Evolutionary conservation across 2,329 filamentous ascomycete genomes (phyloP).

Genomic region (Botrytis deweyae): DNA sequence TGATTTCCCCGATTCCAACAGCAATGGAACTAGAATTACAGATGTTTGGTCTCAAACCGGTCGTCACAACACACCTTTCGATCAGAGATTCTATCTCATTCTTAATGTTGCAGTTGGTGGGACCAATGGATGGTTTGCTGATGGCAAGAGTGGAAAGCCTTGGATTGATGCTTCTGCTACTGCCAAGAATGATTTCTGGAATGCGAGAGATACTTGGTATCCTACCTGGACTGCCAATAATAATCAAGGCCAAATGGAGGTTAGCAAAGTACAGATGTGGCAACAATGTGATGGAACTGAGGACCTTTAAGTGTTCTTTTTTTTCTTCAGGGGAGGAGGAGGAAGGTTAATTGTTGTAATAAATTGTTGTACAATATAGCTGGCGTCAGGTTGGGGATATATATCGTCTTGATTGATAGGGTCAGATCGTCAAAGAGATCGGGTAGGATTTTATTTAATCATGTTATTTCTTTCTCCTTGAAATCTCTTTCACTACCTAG

Average conservation of each 20-base stretch:
- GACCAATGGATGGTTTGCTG: slow-evolving; percentile 82
- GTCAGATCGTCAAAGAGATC: neutral
- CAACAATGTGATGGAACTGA: slow-evolving; percentile 66
- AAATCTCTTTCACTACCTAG: neutral
- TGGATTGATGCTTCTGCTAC: slow-evolving; percentile 70
- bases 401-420: neutral
- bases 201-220: slow-evolving; percentile 61
- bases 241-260: slow-evolving; percentile 59
- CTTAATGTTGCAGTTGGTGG: slow-evolving; percentile 74
- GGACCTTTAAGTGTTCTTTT: neutral
- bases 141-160: slow-evolving; percentile 69
- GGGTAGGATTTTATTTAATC: neutral
- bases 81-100: slow-evolving; percentile 73
- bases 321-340: neutral
- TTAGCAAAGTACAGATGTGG: slow-evolving; percentile 70
- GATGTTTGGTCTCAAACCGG: slow-evolving; percentile 65
- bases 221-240: slow-evolving; percentile 64
- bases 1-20: slow-evolving; percentile 60
- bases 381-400: neutral
- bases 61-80: slow-evolving; percentile 66
- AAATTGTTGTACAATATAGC: neutral
- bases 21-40: slow-evolving; percentile 63
- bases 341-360: neutral
- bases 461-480: neutral
- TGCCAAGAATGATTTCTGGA: slow-evolving; percentile 76